Evolutionary conservation across 148 eudicot species (phyloP).

Genomic region (Polygonum aviculare): DNA sequence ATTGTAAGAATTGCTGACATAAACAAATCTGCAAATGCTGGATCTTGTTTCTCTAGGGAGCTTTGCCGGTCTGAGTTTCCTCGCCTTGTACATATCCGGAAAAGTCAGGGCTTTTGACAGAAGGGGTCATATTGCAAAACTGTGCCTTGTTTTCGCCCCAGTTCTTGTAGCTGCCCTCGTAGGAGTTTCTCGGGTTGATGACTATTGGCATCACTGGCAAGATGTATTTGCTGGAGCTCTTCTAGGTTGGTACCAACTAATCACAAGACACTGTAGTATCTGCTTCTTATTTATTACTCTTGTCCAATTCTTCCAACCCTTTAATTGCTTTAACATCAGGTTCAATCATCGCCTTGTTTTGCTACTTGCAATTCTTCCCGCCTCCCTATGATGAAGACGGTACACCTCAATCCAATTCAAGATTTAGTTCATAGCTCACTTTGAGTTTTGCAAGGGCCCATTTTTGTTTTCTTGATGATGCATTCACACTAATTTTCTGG

Average conservation of each 20-base stretch:
- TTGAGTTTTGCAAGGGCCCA: too few species aligned
- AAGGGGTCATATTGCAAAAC: slow-evolving; percentile 71
- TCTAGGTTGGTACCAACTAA: slow-evolving; percentile 41
- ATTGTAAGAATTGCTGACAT: background rate
- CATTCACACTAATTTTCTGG: background rate
- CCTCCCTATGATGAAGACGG: slow-evolving; percentile 80
- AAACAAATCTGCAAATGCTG: background rate
- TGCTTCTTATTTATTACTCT: background rate
- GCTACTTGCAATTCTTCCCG: slow-evolving; percentile 97
- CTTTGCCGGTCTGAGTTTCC: slow-evolving; percentile 81
- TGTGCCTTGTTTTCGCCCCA: slow-evolving; percentile 58
- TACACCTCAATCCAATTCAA: slow-evolving; percentile 17
- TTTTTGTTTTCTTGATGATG: background rate
- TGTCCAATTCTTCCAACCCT: background rate
- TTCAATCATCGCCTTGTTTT: slow-evolving; percentile 57
- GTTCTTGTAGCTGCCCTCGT: slow-evolving; percentile 67
- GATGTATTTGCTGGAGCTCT: slow-evolving; percentile 88
- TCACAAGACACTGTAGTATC: background rate
- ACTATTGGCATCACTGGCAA: slow-evolving; percentile 99
- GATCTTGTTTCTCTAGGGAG: slow-evolving; percentile 44
- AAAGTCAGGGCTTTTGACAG: slow-evolving; percentile 67
- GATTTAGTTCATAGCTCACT: too few species aligned
- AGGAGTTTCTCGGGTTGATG: slow-evolving; percentile 84
- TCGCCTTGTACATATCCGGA: slow-evolving; percentile 63
- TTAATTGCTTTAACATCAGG: slow-evolving; percentile 34